These are phyloP conservation scores for Apiotrichum mycotoxinovorans DNA, from an alignment of 1,284 basidiomycete species.

Conservation along the genomic window DNA sequence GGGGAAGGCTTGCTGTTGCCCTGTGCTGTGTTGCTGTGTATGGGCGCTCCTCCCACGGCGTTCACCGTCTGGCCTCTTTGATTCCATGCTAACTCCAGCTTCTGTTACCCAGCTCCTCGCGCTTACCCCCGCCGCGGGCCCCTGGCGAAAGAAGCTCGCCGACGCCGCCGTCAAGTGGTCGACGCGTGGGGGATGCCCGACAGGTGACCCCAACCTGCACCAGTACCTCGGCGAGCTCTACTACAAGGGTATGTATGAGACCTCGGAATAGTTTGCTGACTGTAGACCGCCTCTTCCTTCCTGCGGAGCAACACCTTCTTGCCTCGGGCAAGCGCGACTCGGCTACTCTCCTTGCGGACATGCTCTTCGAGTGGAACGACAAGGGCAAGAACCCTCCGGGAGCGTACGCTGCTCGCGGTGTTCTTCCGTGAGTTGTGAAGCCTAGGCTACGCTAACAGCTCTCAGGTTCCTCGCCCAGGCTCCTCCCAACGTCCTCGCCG, in stretches of 20 bases:
- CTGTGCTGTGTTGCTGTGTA: background rate
- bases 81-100: constrained; percentile 28
- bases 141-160: constrained; percentile 54
- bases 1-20: background rate
- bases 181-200: constrained; percentile 67
- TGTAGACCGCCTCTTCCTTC: constrained; percentile 67
- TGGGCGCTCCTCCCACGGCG: background rate
- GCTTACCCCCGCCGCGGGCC: constrained; percentile 47
- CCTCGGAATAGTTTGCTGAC: background rate
- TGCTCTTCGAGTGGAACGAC: constrained; percentile 72
- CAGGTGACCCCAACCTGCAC: constrained; percentile 78
- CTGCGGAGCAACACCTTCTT: constrained; percentile 74
- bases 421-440: constrained; percentile 68
- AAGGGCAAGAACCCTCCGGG: constrained; percentile 51
- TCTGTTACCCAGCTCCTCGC: constrained; percentile 52
- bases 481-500: constrained; percentile 80
- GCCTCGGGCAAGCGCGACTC: constrained; percentile 81
- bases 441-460: background rate
- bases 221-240: constrained; percentile 82
- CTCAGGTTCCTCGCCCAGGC: constrained; percentile 73
- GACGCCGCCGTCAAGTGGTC: constrained; percentile 63
- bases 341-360: constrained; percentile 74
- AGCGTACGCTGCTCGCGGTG: constrained; percentile 73
- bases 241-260: constrained; percentile 65
- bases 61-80: background rate